Percentiles rank a stretch among this genome's conserved stretches.
These are phyloP conservation scores for Elsinoe fawcettii DNA, from an alignment of 2,329 filamentous ascomycete species.

Conservation along the genomic window DNA sequence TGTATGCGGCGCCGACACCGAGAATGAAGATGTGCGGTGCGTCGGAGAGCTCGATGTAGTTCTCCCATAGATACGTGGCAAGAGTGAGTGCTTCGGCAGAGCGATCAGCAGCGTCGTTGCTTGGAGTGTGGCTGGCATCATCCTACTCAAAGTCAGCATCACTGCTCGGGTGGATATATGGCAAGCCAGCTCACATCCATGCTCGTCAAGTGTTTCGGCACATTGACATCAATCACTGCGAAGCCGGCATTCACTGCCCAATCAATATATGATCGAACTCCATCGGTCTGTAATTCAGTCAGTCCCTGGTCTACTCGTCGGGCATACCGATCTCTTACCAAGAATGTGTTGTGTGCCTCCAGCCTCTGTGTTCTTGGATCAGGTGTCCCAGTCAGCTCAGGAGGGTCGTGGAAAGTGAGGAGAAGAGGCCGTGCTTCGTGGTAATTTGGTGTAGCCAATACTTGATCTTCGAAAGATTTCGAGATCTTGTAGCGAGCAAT, in stretches of 20 bases:
- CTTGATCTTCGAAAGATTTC: conserved; percentile 76
- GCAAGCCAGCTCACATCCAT: conserved; percentile 45
- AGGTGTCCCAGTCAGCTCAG: conserved; percentile 35
- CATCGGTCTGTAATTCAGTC: conserved; percentile 61
- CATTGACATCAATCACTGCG: conserved; percentile 82
- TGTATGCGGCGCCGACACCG: conserved; percentile 82
- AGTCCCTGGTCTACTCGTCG: conserved; percentile 31
- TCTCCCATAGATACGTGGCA: conserved; percentile 88
- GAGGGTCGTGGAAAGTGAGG: conserved; percentile 84
- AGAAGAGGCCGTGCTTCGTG: conserved; percentile 60
- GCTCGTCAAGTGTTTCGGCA: conserved; percentile 67
- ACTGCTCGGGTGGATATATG: not conserved
- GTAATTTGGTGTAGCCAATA: conserved; percentile 70
- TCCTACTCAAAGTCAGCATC: conserved; percentile 21
- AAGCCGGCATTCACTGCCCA: conserved; percentile 74
- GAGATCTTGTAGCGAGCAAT: conserved; percentile 67
- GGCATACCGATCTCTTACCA: conserved; percentile 52
- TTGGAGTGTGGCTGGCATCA: conserved; percentile 30
- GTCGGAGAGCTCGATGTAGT: conserved; percentile 74
- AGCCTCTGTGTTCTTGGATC: conserved; percentile 56
- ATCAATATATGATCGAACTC: conserved; percentile 69
- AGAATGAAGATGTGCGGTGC: conserved; percentile 72
- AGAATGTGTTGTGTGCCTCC: conserved; percentile 77
- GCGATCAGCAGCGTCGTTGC: conserved; percentile 41
- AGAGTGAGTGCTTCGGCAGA: conserved; percentile 55